These are phyloP conservation scores for Hericium erinaceus DNA, from an alignment of 768 basidiomycete genomes.

Conservation along the genomic window DNA sequence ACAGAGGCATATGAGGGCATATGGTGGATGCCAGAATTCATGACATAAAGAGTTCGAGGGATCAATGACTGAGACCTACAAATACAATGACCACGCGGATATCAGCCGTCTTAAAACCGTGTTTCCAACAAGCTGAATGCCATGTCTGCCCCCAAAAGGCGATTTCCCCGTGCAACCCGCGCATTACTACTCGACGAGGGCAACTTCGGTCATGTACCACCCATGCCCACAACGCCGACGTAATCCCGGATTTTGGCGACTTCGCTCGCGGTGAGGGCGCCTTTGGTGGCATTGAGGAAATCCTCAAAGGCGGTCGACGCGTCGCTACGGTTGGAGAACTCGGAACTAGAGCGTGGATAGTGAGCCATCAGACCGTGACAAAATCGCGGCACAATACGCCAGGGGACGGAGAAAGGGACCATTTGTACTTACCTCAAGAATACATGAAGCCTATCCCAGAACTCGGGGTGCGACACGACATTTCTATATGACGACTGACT, in stretches of 20 bases:
- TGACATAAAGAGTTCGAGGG: no score
- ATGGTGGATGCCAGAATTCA: no score
- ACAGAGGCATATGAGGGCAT: no score
- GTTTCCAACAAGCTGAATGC: no score
- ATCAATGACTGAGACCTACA: no score
- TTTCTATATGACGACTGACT: constrained; percentile 37
- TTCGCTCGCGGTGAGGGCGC: constrained; percentile 69
- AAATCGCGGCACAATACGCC: background rate
- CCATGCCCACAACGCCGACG: constrained; percentile 85
- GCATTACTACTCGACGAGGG: no score
- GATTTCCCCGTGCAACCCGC: no score
- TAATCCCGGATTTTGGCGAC: constrained; percentile 88
- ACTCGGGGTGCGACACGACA: constrained; percentile 65
- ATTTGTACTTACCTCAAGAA: constrained; percentile 48
- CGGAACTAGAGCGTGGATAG: constrained; percentile 29
- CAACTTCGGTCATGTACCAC: constrained; percentile 43
- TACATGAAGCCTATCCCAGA: constrained; percentile 64
- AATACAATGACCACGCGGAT: no score
- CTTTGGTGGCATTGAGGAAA: constrained; percentile 77
- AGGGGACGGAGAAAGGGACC: background rate
- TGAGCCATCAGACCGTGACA: background rate
- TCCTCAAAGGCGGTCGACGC: constrained; percentile 73
- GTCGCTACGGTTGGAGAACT: constrained; percentile 58
- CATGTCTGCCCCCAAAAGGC: no score
- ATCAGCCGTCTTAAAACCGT: no score